Percentiles rank a stretch among this genome's conserved stretches.
These are phyloP conservation scores for Xerocomus tenax DNA, from an alignment of 1,284 basidiomycete species.

Conservation along the genomic window DNA sequence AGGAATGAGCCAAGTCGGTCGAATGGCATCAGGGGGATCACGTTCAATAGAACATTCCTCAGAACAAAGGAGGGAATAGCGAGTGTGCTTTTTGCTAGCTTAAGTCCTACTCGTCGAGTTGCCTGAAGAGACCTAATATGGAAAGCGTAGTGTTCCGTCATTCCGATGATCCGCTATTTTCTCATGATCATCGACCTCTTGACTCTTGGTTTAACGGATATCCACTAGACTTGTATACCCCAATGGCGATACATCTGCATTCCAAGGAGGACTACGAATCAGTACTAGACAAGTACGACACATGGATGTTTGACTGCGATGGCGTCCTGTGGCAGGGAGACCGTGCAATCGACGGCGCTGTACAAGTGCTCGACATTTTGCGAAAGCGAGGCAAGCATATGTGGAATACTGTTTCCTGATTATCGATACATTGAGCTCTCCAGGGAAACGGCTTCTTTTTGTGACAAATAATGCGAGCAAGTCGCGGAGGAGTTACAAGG, in stretches of 20 bases:
- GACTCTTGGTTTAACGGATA: not conserved
- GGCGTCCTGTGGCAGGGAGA: slow-evolving; percentile 93
- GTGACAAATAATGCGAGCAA: slow-evolving; percentile 99
- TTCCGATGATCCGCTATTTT: not conserved
- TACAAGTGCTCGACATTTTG: slow-evolving; percentile 64
- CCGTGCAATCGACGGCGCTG: slow-evolving; percentile 66
- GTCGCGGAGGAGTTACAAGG: slow-evolving; percentile 78
- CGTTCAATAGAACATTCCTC: too few relatives aligned
- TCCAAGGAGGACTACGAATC: slow-evolving; percentile 46
- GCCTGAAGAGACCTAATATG: slow-evolving; percentile 17
- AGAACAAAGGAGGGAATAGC: too few relatives aligned
- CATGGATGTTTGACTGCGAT: slow-evolving; percentile 95
- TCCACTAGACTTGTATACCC: slow-evolving; percentile 15
- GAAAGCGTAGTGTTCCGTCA: slow-evolving; percentile 19
- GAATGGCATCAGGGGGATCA: too few relatives aligned
- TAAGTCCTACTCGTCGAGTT: not conserved
- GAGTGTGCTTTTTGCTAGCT: not conserved
- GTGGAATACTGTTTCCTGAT: not conserved
- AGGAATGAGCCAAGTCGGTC: too few relatives aligned
- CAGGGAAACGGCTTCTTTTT: slow-evolving; percentile 85
- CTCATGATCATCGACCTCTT: not conserved
- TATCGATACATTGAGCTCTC: not conserved
- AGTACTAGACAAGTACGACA: slow-evolving; percentile 75
- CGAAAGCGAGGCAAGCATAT: slow-evolving; percentile 50
- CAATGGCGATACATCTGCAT: slow-evolving; percentile 37